Evolutionary conservation across 2,329 filamentous ascomycete genomes (phyloP).

Genomic region (Ramularia endophylla): DNA sequence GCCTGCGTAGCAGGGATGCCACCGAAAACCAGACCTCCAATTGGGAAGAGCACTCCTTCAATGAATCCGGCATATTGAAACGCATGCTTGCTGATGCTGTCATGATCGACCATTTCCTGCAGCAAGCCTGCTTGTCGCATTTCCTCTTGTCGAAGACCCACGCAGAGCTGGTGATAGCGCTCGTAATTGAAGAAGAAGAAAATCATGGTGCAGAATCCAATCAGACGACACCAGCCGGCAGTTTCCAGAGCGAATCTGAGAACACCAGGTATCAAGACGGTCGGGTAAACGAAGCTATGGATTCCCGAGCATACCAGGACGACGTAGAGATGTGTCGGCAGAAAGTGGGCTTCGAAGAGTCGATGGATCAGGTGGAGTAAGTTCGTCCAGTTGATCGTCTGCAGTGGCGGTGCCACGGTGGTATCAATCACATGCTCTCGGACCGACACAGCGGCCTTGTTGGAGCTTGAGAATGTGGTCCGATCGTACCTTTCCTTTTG

Average conservation of each 20-base stretch:
- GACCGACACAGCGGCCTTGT: slow-evolving; percentile 7
- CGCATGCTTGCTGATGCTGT: slow-evolving; percentile 21
- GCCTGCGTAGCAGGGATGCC: slow-evolving; percentile 63
- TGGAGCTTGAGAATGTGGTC: slow-evolving; percentile 28
- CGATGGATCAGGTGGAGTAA: slow-evolving; percentile 57
- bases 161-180: slow-evolving; percentile 57
- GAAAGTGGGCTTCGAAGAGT: slow-evolving; percentile 68
- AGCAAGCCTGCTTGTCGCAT: slow-evolving; percentile 61
- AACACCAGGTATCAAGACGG: slow-evolving; percentile 46
- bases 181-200: slow-evolving; percentile 63
- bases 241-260: slow-evolving; percentile 55
- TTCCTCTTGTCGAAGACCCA: slow-evolving; percentile 56
- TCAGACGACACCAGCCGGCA: slow-evolving; percentile 54
- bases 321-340: slow-evolving; percentile 62
- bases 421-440: slow-evolving; percentile 4
- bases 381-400: slow-evolving; percentile 39
- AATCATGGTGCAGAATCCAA: slow-evolving; percentile 58
- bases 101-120: slow-evolving; percentile 49
- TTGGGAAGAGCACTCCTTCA: slow-evolving; percentile 60
- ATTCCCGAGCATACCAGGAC: slow-evolving; percentile 57
- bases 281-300: slow-evolving; percentile 52
- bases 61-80: slow-evolving; percentile 43
- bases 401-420: slow-evolving; percentile 13
- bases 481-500: no score
- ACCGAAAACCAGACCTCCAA: slow-evolving; percentile 63